These are phyloP conservation scores for Peribolospora baueri DNA, from an alignment of 768 basidiomycete genomes.

Conservation along the genomic window DNA sequence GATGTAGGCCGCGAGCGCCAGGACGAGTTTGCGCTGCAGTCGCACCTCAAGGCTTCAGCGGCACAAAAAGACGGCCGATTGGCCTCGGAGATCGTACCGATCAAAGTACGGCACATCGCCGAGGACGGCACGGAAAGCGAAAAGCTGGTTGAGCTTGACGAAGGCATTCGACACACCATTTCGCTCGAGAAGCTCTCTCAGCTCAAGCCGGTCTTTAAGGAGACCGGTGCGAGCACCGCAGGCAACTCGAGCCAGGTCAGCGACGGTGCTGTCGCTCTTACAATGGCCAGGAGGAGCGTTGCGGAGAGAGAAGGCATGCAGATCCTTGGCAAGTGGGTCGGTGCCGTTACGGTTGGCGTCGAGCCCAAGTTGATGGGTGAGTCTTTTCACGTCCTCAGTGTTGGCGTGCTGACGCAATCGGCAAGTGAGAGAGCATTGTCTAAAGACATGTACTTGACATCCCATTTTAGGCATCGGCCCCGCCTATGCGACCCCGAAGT, in stretches of 20 bases:
- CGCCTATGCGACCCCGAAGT: conserved; percentile 56
- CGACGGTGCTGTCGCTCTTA: conserved; percentile 24
- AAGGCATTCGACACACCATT: conserved; percentile 24
- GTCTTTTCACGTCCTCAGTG: background rate
- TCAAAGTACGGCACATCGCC: conserved; percentile 20
- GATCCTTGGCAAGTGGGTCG: conserved; percentile 22
- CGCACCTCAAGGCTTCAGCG: conserved; percentile 58
- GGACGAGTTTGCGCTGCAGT: conserved; percentile 56
- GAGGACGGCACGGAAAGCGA: conserved; percentile 19
- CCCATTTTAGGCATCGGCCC: conserved; percentile 70
- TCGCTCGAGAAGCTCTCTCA: conserved; percentile 22
- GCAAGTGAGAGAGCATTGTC: background rate
- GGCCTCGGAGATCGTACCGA: conserved; percentile 60
- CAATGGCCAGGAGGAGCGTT: conserved; percentile 20
- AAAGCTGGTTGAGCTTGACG: conserved; percentile 22
- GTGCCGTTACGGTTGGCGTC: conserved; percentile 22
- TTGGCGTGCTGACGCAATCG: background rate
- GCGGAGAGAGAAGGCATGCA: conserved; percentile 23
- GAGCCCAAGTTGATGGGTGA: conserved; percentile 11
- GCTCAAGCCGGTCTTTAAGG: conserved; percentile 24
- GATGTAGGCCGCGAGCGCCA: conserved; percentile 30
- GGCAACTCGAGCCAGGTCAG: conserved; percentile 25
- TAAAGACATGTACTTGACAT: conserved; percentile 9
- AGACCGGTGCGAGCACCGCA: conserved; percentile 22
- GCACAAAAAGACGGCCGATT: conserved; percentile 66